Conservation (phyloP, 2,329 filamentous ascomycete genomes). For the Epichloe gansuensis region DNA sequence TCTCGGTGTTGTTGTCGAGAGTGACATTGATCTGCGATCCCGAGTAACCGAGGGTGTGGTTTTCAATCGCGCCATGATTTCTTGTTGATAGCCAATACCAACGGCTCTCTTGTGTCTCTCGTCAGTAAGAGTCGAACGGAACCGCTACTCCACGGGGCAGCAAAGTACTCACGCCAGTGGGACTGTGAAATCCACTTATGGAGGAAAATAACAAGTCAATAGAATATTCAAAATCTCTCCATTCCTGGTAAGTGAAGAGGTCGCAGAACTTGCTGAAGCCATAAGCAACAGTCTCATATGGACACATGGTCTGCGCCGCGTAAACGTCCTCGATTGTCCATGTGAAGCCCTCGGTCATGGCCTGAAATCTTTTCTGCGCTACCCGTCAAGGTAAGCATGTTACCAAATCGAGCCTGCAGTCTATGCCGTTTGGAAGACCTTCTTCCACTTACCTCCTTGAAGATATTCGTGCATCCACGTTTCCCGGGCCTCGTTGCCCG, state of each 20-base stretch:
- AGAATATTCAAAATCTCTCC: conserved; percentile 59
- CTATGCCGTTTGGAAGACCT: too few species aligned
- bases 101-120: conserved; percentile 41
- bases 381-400: background rate
- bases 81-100: conserved; percentile 63
- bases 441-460: conserved; percentile 32
- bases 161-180: conserved; percentile 39
- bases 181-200: conserved; percentile 49
- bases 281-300: conserved; percentile 67
- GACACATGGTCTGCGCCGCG: conserved; percentile 59
- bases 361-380: conserved; percentile 48
- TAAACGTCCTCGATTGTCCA: conserved; percentile 55
- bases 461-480: conserved; percentile 57
- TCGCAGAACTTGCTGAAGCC: conserved; percentile 65
- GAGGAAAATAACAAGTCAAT: conserved; percentile 55
- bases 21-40: conserved; percentile 56
- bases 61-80: conserved; percentile 59
- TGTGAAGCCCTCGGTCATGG: conserved; percentile 42
- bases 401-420: too few species aligned
- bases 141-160: background rate
- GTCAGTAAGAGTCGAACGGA: background rate
- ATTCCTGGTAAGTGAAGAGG: conserved; percentile 65
- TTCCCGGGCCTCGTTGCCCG: conserved; percentile 39
- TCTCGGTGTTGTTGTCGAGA: conserved; percentile 52
- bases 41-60: conserved; percentile 49